phyloP scores from a whole-genome alignment of 164 flowering plant genomes.

The Berberis vulgaris region DNA sequence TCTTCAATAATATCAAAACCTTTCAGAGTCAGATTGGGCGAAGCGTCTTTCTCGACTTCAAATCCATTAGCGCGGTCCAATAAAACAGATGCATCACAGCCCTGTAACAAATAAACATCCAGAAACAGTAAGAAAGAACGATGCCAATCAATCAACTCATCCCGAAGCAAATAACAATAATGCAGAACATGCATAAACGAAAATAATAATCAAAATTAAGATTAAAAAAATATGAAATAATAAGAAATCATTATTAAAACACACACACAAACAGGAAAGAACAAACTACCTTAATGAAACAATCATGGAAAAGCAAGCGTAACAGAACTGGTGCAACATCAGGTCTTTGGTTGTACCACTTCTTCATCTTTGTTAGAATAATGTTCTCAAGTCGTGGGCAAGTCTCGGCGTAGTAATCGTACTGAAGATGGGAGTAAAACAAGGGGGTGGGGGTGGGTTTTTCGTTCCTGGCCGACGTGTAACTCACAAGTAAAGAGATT shows the following conservation, averaged over 20 bases:
- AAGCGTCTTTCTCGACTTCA: not conserved
- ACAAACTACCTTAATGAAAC: constrained; percentile 1
- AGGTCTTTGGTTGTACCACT: constrained; percentile 8
- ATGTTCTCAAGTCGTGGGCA: constrained; percentile 41
- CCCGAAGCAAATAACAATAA: too few relatives aligned
- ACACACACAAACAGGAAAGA: not conserved
- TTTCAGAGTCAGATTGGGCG: not conserved
- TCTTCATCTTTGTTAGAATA: constrained; percentile 16
- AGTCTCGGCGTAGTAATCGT: constrained; percentile 36
- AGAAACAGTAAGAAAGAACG: too few relatives aligned
- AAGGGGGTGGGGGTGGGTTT: too few relatives aligned
- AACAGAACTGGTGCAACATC: not conserved
- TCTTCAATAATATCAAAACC: not conserved
- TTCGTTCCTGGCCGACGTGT: too few relatives aligned
- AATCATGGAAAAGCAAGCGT: not conserved
- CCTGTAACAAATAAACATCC: not conserved
- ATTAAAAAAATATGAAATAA: too few relatives aligned
- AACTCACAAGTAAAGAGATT: too few relatives aligned
- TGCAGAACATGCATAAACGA: not conserved
- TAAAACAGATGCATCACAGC: constrained; percentile 1
- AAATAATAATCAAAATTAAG: too few relatives aligned
- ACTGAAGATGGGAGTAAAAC: constrained; percentile 15
- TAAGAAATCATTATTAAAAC: not conserved
- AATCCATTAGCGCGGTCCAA: not conserved
- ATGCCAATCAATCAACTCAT: too few relatives aligned